Conservation (phyloP, 192 early-diverging fungal genomes). For the Gaertneriomyces sp. region DNA sequence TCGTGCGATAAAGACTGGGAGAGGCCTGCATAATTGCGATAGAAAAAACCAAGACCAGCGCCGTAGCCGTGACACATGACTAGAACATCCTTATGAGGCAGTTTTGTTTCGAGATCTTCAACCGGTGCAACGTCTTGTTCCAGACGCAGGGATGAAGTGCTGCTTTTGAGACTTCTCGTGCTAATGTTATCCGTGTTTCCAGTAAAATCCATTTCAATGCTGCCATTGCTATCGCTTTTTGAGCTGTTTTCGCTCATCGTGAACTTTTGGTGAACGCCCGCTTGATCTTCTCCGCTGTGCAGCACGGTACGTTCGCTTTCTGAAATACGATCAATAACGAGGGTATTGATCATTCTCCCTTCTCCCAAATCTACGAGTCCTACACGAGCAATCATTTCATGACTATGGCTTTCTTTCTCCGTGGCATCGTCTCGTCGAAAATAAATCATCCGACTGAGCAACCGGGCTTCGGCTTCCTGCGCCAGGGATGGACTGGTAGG, state of each 20-base stretch:
- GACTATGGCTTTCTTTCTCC: not conserved
- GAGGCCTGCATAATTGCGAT: constrained; percentile 44
- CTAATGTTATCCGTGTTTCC: too few species aligned
- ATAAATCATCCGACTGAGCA: constrained; percentile 54
- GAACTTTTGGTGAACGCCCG: constrained; percentile 11
- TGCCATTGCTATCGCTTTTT: not conserved
- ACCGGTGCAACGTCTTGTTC: constrained; percentile 31
- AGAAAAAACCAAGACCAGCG: constrained; percentile 76
- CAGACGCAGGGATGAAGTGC: constrained; percentile 3
- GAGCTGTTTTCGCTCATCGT: not conserved
- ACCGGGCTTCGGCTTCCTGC: constrained; percentile 53
- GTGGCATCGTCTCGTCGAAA: constrained; percentile 30
- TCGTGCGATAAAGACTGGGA: constrained; percentile 41
- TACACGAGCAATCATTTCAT: constrained; percentile 45
- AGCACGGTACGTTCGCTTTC: too few species aligned
- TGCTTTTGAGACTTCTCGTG: too few species aligned
- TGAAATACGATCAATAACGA: constrained; percentile 51
- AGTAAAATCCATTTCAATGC: not conserved
- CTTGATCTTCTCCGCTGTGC: constrained; percentile 10
- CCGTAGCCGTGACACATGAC: constrained; percentile 81
- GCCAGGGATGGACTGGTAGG: constrained; percentile 26
- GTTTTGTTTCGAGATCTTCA: constrained; percentile 20
- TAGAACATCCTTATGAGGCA: constrained; percentile 41
- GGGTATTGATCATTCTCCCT: constrained; percentile 55
- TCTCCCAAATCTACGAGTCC: constrained; percentile 55